A percentile compares a stretch with the other conserved stretches of the same genome.
These are phyloP conservation scores for Phytophthora ohioensis DNA, from an alignment of 352 stramenopile species.

Conservation along the genomic window DNA sequence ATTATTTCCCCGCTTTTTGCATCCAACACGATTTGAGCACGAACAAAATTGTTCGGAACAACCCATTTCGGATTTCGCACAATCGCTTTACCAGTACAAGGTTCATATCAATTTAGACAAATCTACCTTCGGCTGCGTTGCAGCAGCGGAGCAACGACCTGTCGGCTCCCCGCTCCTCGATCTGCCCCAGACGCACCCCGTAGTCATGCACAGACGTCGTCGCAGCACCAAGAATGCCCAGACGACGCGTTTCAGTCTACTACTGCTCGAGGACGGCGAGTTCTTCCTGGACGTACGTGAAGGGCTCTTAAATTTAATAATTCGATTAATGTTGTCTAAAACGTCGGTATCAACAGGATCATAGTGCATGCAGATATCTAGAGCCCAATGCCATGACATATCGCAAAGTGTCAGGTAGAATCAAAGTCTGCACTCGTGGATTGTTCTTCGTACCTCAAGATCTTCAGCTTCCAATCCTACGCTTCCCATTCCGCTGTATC, in stretches of 20 bases:
- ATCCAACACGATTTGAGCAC: too few relatives aligned
- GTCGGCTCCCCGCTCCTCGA: not conserved
- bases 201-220: slow-evolving; percentile 38
- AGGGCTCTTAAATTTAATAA: slow-evolving; percentile 20
- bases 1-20: not conserved
- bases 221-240: slow-evolving; percentile 48
- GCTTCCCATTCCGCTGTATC: slow-evolving; percentile 86
- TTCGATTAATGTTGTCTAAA: slow-evolving; percentile 4
- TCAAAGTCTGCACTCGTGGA: slow-evolving; percentile 90
- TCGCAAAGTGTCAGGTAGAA: slow-evolving; percentile 61
- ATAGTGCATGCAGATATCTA: slow-evolving; percentile 68
- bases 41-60: too few relatives aligned
- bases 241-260: slow-evolving; percentile 86
- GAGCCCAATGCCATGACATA: slow-evolving; percentile 44
- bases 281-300: slow-evolving; percentile 87
- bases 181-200: not conserved
- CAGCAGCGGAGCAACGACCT: not conserved
- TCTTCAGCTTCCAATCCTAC: slow-evolving; percentile 69
- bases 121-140: not conserved
- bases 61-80: not conserved
- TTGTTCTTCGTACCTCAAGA: slow-evolving; percentile 91
- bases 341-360: slow-evolving; percentile 51
- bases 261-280: slow-evolving; percentile 93
- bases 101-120: slow-evolving; percentile 16
- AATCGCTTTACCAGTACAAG: not conserved